Conservation (phyloP, 805 yeast species). For the Wickerhamomyces hampshirensis region DNA sequence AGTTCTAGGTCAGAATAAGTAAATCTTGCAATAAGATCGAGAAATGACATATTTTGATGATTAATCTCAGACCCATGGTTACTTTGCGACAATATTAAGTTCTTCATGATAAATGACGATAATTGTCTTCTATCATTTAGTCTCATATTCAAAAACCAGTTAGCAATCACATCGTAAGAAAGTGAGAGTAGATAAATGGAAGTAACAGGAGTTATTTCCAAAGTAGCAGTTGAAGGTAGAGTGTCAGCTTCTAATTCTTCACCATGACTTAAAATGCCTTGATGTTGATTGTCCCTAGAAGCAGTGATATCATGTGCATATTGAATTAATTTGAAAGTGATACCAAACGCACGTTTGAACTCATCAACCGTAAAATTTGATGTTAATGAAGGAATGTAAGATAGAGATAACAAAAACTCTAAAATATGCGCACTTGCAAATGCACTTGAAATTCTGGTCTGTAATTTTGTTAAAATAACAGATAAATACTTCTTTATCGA, state of each 20-base stretch:
- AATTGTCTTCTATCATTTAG: conserved; percentile 53
- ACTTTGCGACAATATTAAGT: conserved; percentile 40
- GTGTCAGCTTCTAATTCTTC: conserved; percentile 48
- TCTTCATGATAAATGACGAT: conserved; percentile 58
- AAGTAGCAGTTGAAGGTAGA: conserved; percentile 46
- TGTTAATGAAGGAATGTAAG: conserved; percentile 61
- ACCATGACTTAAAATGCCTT: conserved; percentile 27
- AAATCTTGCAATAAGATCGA: conserved; percentile 66
- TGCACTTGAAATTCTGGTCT: conserved; percentile 66
- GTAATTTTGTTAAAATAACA: conserved; percentile 67
- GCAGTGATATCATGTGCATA: conserved; percentile 51
- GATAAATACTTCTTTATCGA: conserved; percentile 65
- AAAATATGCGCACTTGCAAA: conserved; percentile 68
- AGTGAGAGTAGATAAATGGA: conserved; percentile 57
- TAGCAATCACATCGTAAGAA: conserved; percentile 63
- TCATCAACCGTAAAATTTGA: conserved; percentile 74
- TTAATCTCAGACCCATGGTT: conserved; percentile 26
- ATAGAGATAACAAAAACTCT: conserved; percentile 65
- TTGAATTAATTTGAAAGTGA: conserved; percentile 75
- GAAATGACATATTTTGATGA: conserved; percentile 53
- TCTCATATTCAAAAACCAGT: conserved; percentile 67
- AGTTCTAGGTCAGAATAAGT: conserved; percentile 61
- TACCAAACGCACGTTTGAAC: conserved; percentile 74
- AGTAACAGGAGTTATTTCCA: conserved; percentile 43
- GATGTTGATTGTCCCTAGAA: conserved; percentile 24